phyloP scores from a whole-genome alignment of 1,139 yeast species.

The Suhomyces bokatorum region DNA sequence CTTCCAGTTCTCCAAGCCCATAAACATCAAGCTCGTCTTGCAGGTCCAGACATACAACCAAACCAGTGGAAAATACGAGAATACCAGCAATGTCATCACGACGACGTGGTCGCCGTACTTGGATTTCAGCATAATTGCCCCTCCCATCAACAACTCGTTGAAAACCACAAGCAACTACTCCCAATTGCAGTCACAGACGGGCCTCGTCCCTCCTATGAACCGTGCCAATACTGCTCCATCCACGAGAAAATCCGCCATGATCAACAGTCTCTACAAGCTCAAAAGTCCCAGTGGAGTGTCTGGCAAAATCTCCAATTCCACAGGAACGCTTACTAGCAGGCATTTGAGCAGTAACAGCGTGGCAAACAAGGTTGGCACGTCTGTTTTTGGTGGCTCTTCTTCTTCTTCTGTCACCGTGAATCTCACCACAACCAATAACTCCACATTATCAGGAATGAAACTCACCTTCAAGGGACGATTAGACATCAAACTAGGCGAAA shows the following conservation, averaged over 20 bases:
- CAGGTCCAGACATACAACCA: slow-evolving; percentile 25
- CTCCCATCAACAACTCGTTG: slow-evolving; percentile 45
- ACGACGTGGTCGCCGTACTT: slow-evolving; percentile 64
- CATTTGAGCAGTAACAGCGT: not conserved
- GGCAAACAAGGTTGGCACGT: slow-evolving; percentile 11
- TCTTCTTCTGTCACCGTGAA: slow-evolving; percentile 49
- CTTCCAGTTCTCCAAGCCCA: slow-evolving; percentile 29
- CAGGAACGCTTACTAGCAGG: slow-evolving; percentile 5
- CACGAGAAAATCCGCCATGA: slow-evolving; percentile 23
- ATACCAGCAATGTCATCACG: slow-evolving; percentile 36
- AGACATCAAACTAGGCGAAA: slow-evolving; percentile 59
- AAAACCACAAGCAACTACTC: slow-evolving; percentile 28
- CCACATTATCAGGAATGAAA: slow-evolving; percentile 49
- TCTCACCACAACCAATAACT: slow-evolving; percentile 32
- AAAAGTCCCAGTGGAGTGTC: slow-evolving; percentile 14
- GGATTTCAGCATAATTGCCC: slow-evolving; percentile 54
- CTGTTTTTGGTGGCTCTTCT: slow-evolving; percentile 22
- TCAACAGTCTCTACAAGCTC: slow-evolving; percentile 21
- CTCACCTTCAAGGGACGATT: slow-evolving; percentile 68
- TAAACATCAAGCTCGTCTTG: slow-evolving; percentile 32
- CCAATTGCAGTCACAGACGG: slow-evolving; percentile 25
- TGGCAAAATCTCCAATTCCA: slow-evolving; percentile 6
- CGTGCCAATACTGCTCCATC: slow-evolving; percentile 7
- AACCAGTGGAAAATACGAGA: slow-evolving; percentile 10
- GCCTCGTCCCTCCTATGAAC: not conserved